phyloP scores from a whole-genome alignment of 169 alveolate species.

The Eimeria praecox region DNA sequence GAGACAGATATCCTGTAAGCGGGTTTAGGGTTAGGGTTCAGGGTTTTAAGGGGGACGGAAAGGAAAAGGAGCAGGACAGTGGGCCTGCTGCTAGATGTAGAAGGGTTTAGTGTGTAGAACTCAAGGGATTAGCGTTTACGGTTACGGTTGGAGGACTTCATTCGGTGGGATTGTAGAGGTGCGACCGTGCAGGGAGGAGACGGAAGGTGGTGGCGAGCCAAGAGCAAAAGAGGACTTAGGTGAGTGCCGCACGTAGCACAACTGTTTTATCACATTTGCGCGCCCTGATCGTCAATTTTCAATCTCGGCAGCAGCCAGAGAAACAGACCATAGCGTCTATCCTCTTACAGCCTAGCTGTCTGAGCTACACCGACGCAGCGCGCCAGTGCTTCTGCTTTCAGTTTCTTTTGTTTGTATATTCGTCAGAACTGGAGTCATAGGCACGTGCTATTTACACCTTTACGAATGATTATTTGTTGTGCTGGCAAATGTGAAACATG shows the following conservation, averaged over 20 bases:
- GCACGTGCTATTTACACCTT: neutral
- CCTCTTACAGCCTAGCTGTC: neutral
- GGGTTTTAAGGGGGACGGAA: neutral
- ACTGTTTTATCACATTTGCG: neutral
- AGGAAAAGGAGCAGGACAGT: neutral
- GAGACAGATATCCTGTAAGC: conserved; percentile 29
- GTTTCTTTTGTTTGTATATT: neutral
- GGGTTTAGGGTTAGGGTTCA: neutral
- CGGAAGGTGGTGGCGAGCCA: neutral
- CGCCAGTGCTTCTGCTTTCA: neutral
- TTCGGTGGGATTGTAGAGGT: neutral
- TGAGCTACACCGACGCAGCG: neutral
- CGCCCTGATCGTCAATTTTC: neutral
- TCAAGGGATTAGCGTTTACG: neutral
- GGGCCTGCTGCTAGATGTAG: neutral
- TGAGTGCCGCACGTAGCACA: neutral
- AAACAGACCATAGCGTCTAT: neutral
- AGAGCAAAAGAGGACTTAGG: neutral
- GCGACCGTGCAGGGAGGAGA: neutral
- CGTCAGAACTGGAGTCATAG: too few relatives aligned
- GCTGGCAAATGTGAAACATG: neutral
- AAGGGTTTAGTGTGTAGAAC: too few relatives aligned
- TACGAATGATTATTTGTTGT: neutral
- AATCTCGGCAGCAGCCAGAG: neutral
- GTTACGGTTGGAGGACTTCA: neutral